Percentiles rank a stretch among this genome's conserved stretches.
Conservation (phyloP, 441 rosid genomes). For the Flueggea neowawraea region DNA sequence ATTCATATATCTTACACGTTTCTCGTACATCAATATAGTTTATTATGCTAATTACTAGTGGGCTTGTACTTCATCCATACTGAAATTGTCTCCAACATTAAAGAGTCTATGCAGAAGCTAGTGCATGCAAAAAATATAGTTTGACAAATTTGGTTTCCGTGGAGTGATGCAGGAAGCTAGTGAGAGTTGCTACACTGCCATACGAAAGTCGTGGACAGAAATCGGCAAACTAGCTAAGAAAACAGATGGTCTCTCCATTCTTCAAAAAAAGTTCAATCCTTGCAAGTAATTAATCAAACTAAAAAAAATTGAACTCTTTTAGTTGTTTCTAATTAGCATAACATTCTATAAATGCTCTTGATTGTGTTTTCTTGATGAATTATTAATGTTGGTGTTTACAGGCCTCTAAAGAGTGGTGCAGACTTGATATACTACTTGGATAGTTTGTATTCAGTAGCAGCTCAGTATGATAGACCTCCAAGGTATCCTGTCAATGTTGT, state of each 20-base stretch:
- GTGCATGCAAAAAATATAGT: no score
- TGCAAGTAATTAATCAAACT: conserved; percentile 17
- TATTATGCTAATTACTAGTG: no score
- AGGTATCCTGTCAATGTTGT: conserved; percentile 9
- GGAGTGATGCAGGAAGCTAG: conserved; percentile 27
- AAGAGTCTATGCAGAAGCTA: no score
- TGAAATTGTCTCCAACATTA: no score
- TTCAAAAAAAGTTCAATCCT: conserved; percentile 19
- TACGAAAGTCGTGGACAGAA: conserved; percentile 25
- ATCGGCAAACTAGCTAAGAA: conserved; percentile 16
- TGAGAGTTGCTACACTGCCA: conserved; percentile 22
- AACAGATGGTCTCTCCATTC: conserved; percentile 22
- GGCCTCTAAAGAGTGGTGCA: conserved; percentile 8
- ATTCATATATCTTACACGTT: no score
- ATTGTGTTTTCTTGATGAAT: no score
- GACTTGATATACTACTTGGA: conserved; percentile 13
- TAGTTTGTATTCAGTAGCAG: not conserved
- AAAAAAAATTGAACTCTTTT: no score
- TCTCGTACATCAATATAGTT: no score
- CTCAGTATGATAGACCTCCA: conserved; percentile 30
- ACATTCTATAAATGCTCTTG: no score
- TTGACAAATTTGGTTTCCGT: not conserved
- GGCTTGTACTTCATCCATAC: no score
- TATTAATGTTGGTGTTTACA: not conserved
- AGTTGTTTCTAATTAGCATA: not conserved